Evolutionary conservation across 768 basidiomycete genomes (phyloP), one percentile per base, ranked within the genome.

Genomic region (Fomitopsis serialis): DNA sequence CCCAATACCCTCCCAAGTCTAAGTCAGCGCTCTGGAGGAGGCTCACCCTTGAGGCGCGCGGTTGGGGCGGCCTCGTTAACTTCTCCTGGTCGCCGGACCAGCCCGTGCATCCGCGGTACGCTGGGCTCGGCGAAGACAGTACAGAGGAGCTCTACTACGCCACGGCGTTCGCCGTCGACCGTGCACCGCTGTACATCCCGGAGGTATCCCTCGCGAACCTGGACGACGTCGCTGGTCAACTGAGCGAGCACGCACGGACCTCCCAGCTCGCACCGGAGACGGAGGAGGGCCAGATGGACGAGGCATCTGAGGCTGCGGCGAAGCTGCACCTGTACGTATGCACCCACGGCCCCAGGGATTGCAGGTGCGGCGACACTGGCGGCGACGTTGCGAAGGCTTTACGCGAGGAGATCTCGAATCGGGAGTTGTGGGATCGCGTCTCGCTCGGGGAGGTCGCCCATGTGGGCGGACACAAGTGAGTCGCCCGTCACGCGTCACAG

Each of bases 381-480:
- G 75, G 76, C 2, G 72, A 70, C 11, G 77, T 92, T 7, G 79
- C 74, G 2, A 69, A 69, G 0, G 75, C 81, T 2, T 63, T 94
- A 24, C 69, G 71, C 17, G 69, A 73, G 3, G 85, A 89, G 62
- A 66, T 87, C 7, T 64, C 64, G 36, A 67, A 62, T 37, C 73
- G 75, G 46, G 66, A 63, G 21, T 55, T 67, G 43, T 55, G 32
- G 10, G 62, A 73, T 32, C 58, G 56, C 59, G 74, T 74, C 22
- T 65, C 65, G 42, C 71, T 92, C 1, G 80, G 80, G 2, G 82
- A 89, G 57, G 78, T 85, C 6, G 86, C 78, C 2, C 91, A 94
- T 66, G 82, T 94, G 48, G 91, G 92, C 1, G 89, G 89, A 23
- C 91, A 94, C 68, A 77, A 88, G 90, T 89, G 62, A 64, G 84